These are phyloP conservation scores for Nigrospora osmanthi DNA, from an alignment of 2,329 filamentous ascomycete genomes.

Conservation along the genomic window DNA sequence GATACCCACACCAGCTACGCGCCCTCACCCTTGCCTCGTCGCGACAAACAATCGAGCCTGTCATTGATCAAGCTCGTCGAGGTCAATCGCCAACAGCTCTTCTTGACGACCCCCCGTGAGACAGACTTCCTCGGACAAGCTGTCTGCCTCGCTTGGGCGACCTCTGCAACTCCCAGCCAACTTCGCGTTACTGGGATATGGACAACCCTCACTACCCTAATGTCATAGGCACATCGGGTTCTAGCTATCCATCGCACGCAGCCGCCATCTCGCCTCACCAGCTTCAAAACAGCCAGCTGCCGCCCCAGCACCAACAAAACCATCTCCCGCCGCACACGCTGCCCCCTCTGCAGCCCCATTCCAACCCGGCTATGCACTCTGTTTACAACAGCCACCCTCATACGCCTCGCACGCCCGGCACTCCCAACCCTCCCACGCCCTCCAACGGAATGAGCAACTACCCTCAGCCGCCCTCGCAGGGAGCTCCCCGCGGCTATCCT, in stretches of 20 bases:
- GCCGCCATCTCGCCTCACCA: conserved; percentile 45
- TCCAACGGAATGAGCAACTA: conserved; percentile 46
- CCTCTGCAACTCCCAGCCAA: neutral
- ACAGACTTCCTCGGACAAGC: too few species aligned
- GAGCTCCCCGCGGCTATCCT: conserved; percentile 39
- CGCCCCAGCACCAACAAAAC: conserved; percentile 25
- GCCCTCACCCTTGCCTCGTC: neutral
- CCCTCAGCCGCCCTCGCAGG: conserved; percentile 37
- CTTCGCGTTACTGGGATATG: conserved; percentile 34
- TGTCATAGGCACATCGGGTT: conserved; percentile 46
- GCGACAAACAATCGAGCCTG: too few species aligned
- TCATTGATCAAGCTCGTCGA: too few species aligned
- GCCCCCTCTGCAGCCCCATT: conserved; percentile 42
- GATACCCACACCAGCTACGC: neutral
- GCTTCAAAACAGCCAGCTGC: conserved; percentile 28
- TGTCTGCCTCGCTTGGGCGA: too few species aligned
- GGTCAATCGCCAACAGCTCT: too few species aligned
- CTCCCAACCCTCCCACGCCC: conserved; percentile 53
- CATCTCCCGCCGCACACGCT: conserved; percentile 44
- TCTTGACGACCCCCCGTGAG: too few species aligned
- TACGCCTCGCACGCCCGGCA: conserved; percentile 55
- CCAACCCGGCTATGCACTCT: conserved; percentile 38
- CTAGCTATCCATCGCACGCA: conserved; percentile 40
- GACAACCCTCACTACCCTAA: conserved; percentile 47
- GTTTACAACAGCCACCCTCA: conserved; percentile 53